These are phyloP conservation scores for Diddensiella santjacobensis DNA, from an alignment of 805 yeast species.

Conservation along the genomic window DNA sequence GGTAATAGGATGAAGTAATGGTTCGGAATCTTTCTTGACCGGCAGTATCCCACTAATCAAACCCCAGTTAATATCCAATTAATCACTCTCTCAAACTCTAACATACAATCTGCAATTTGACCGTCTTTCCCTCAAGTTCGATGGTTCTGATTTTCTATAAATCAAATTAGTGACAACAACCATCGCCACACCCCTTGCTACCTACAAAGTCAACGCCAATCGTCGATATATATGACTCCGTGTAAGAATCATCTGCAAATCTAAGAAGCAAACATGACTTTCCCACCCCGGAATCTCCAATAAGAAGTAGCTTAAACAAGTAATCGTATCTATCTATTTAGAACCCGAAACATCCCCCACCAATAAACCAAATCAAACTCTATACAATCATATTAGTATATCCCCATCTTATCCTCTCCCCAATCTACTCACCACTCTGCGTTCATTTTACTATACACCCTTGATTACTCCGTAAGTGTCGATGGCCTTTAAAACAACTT, in stretches of 20 bases:
- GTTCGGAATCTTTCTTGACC: constrained; percentile 99
- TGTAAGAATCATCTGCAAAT: constrained; percentile 95
- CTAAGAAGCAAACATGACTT: constrained; percentile 91
- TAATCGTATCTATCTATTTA: constrained; percentile 80
- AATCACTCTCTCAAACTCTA: background rate
- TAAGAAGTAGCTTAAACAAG: constrained; percentile 87
- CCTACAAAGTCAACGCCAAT: constrained; percentile 87
- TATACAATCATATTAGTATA: too few species aligned
- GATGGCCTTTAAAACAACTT: too few species aligned
- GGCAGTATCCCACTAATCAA: constrained; percentile 87
- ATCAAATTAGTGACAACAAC: background rate
- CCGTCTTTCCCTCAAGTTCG: constrained; percentile 94
- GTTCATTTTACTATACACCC: constrained; percentile 12
- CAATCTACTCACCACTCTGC: constrained; percentile 22
- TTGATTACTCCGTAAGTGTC: background rate
- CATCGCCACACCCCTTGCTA: background rate
- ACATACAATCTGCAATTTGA: constrained; percentile 77
- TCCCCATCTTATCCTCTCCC: too few species aligned
- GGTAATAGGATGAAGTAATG: constrained; percentile 92
- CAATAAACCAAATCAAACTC: too few species aligned
- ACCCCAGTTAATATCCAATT: background rate
- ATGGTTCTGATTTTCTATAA: constrained; percentile 44
- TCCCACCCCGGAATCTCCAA: constrained; percentile 99
- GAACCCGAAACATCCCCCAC: too few species aligned
- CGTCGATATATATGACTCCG: constrained; percentile 94